These are phyloP conservation scores for Speleostelium caveatum DNA, from an alignment of 78 protist genomes.

Conservation along the genomic window DNA sequence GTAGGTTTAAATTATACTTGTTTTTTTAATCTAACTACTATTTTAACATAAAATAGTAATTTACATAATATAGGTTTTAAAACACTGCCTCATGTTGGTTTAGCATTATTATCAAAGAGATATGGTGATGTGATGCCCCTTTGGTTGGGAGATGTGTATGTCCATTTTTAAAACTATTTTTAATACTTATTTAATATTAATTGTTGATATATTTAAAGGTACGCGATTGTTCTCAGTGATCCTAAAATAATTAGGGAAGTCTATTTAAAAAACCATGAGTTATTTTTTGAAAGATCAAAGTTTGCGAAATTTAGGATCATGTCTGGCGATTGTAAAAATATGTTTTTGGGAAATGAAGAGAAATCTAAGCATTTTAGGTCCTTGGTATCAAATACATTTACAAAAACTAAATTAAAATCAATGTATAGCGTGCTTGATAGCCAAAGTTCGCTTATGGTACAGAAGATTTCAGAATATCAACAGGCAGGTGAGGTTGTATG, in stretches of 20 bases:
- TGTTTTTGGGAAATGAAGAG: neutral
- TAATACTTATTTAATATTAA: neutral
- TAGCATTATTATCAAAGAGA: neutral
- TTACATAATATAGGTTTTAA: no score
- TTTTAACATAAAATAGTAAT: no score
- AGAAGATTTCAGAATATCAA: neutral
- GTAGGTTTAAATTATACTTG: no score
- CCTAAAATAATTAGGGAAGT: constrained; percentile 8
- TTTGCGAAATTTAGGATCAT: neutral
- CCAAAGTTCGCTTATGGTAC: neutral
- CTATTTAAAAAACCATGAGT: neutral
- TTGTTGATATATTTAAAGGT: neutral
- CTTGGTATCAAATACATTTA: constrained; percentile 5
- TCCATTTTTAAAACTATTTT: neutral
- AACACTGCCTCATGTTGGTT: no score
- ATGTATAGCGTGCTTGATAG: neutral
- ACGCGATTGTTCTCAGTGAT: constrained; percentile 35
- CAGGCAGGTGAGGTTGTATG: no score
- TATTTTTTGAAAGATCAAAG: constrained; percentile 6
- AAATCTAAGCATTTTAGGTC: neutral
- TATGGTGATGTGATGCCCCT: constrained; percentile 19
- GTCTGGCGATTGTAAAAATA: neutral
- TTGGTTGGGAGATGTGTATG: constrained; percentile 35
- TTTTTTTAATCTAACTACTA: no score
- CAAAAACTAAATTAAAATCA: constrained; percentile 31